Percentiles rank a stretch among this genome's conserved stretches.
Evolutionary conservation across 352 stramenopile genomes (phyloP).

Genomic region (Phytophthora palmivora): DNA sequence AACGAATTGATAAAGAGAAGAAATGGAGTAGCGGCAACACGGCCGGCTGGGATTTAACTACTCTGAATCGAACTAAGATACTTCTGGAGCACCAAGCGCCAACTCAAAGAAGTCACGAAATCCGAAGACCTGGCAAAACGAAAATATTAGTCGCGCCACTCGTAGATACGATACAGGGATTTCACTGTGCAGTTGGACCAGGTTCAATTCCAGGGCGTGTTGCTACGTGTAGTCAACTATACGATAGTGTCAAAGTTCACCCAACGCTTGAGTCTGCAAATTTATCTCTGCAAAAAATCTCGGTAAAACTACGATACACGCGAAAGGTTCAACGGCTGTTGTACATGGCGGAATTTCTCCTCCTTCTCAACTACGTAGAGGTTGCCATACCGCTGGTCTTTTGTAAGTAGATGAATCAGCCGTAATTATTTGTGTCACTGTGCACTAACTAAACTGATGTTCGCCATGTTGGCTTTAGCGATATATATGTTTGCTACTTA

Average conservation of each 20-base stretch:
- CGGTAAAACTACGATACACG: background rate
- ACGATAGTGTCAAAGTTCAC: too few relatives aligned
- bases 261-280: too few relatives aligned
- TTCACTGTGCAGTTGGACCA: too few relatives aligned
- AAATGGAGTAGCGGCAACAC: background rate
- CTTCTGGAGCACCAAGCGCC: background rate
- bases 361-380: constrained; percentile 44
- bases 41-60: background rate
- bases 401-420: constrained; percentile 16
- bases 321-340: constrained; percentile 7
- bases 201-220: too few relatives aligned
- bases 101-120: too few relatives aligned
- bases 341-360: constrained; percentile 38
- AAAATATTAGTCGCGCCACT: too few relatives aligned
- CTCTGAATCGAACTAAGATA: background rate
- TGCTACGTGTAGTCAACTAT: too few relatives aligned
- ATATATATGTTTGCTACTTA: constrained; percentile 30
- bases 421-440: too few relatives aligned
- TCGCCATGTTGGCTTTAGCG: constrained; percentile 1
- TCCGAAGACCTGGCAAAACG: background rate
- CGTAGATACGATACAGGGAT: too few relatives aligned
- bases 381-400: constrained; percentile 38
- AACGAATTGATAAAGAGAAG: background rate
- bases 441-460: too few relatives aligned
- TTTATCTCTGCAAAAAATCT: too few relatives aligned